phyloP scores from a whole-genome alignment of 306 rosid species.

The Myrica gale region DNA sequence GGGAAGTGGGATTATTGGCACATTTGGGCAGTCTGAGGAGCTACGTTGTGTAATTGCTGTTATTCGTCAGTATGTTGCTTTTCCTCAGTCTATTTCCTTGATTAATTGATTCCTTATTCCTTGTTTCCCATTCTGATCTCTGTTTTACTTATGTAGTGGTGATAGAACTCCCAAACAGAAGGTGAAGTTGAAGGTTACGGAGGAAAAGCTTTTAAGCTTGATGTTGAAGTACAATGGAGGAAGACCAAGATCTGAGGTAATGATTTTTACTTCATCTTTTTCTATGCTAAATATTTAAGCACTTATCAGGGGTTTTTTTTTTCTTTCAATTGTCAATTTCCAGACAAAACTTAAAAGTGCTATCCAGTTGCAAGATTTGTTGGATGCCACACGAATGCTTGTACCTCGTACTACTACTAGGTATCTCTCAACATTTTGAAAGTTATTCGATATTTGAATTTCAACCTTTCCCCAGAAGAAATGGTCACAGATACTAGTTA shows the following conservation, averaged over 20 bases:
- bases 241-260: constrained; percentile 86
- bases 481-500: background rate
- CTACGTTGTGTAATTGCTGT: constrained; percentile 92
- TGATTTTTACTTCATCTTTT: constrained; percentile 20
- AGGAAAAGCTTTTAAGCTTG: constrained; percentile 82
- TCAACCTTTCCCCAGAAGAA: background rate
- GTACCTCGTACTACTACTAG: constrained; percentile 68
- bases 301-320: constrained; percentile 22
- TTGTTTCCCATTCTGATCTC: constrained; percentile 27
- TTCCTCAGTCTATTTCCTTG: constrained; percentile 12
- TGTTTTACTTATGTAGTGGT: constrained; percentile 62
- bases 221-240: constrained; percentile 96
- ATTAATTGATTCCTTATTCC: constrained; percentile 7
- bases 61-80: constrained; percentile 81
- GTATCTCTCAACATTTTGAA: constrained; percentile 38
- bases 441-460: background rate
- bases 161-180: constrained; percentile 99
- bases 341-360: constrained; percentile 98
- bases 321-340: constrained; percentile 26
- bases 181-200: constrained; percentile 94
- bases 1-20: constrained; percentile 85
- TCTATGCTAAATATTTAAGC: constrained; percentile 15
- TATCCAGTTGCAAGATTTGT: constrained; percentile 90
- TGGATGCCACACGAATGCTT: constrained; percentile 93
- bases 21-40: constrained; percentile 90